These are phyloP conservation scores for Trametes sp. DNA, from an alignment of 1,284 basidiomycete species.

Conservation along the genomic window DNA sequence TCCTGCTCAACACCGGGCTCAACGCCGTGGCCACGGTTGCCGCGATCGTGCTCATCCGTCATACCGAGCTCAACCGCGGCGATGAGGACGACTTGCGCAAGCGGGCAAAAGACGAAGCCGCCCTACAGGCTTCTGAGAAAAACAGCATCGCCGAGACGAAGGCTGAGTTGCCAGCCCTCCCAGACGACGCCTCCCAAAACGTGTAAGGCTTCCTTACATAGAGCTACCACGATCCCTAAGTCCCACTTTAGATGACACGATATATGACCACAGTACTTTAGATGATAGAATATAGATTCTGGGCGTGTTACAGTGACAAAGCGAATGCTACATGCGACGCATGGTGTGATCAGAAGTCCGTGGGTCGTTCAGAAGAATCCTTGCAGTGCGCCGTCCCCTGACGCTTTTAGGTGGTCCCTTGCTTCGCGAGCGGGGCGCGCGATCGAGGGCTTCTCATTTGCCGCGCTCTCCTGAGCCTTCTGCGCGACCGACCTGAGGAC, in stretches of 20 bases:
- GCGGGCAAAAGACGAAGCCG: constrained; percentile 37
- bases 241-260: too few relatives aligned
- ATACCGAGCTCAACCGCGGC: constrained; percentile 61
- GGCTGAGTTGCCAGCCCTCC: background rate
- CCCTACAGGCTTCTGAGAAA: constrained; percentile 14
- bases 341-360: constrained; percentile 7
- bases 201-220: background rate
- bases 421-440: constrained; percentile 88
- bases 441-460: constrained; percentile 77
- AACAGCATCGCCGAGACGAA: constrained; percentile 6
- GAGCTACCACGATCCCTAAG: background rate
- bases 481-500: constrained; percentile 71
- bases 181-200: background rate
- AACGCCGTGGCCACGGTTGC: constrained; percentile 56
- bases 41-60: constrained; percentile 62
- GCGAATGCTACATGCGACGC: constrained; percentile 6
- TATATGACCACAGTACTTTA: constrained; percentile 3
- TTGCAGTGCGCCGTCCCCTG: constrained; percentile 38
- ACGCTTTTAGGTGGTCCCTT: constrained; percentile 72
- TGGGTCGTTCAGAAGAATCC: constrained; percentile 30
- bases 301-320: constrained; percentile 10
- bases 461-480: constrained; percentile 77
- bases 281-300: constrained; percentile 15
- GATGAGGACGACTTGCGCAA: constrained; percentile 59
- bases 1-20: constrained; percentile 61